Evolutionary conservation across 805 yeast genomes (phyloP), one percentile per base, ranked within the genome.

Genomic region (Starmerella floris): DNA sequence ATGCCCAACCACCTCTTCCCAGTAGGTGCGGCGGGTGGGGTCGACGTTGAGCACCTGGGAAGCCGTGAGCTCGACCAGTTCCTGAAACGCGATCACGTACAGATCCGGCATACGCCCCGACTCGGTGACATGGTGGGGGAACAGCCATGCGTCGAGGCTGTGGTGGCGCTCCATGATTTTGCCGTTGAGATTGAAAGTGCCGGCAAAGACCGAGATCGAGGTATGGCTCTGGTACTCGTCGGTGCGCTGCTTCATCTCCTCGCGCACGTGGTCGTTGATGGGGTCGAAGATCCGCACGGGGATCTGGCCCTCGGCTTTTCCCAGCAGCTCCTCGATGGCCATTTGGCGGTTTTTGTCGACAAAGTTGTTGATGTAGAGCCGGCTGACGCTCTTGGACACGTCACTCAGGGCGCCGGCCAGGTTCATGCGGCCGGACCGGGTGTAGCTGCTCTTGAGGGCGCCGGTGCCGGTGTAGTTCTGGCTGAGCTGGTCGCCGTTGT

Each of bases 391-490:
- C 62, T 91, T 91, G 1, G 97, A 85, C 3, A 93, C 95, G 63
- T 91, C 99, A 0, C 95, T 81, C n/a, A 91, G 62, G 0, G 96
- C 95, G 28, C 97, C 96, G 0, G 97, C 97, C 42, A 91, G 64
- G 35, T 88, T 84, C 96, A 87, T 85, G 56, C 87, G 88, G 21
- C 98, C 98, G 23, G 83, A 78, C 57, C 99, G 73, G 1, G 97
- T 83, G 56, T 81, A 91, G 3, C 95, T 84, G 0, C 95, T 83
- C 61, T 91, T 91, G 48, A 91, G 68, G 0, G 99, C 99, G 47
- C 94, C 94, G 0, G 99, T 91, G 23, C 98, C 97, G 0, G 98
- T 88, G 62, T 91, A 91, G 16, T 91, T 88, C 58, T 83, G 93
- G 2, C 95, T 83, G 4, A 91, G 77, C 51, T 84, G 94, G 61